Evolutionary conservation across 2,329 filamentous ascomycete species (phyloP).

Genomic region (Fusarium pseudoanthophilum): DNA sequence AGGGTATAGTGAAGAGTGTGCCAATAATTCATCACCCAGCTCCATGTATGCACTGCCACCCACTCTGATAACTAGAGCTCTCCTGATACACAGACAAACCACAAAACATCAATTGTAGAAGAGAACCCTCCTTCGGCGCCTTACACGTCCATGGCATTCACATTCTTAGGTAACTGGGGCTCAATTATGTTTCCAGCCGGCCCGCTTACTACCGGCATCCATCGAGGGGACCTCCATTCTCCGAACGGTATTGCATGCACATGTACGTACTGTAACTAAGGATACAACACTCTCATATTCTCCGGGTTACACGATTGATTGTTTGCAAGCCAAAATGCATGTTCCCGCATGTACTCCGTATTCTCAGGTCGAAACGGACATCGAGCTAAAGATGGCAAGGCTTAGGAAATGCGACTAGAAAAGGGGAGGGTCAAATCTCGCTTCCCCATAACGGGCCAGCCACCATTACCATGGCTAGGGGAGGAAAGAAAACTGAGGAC

Average conservation of each 20-base stretch:
- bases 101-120: not conserved
- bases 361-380: conserved; percentile 4
- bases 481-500: not conserved
- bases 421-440: conserved; percentile 39
- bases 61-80: not conserved
- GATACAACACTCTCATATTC: conserved; percentile 2
- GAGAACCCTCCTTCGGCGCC: not conserved
- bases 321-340: not conserved
- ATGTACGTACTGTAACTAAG: not conserved
- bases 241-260: conserved; percentile 13
- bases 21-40: not conserved
- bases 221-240: not conserved
- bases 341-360: not conserved
- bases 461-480: not conserved
- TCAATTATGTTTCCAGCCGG: conserved; percentile 28
- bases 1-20: not conserved
- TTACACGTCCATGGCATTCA: conserved; percentile 3
- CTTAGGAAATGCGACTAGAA: not conserved
- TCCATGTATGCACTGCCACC: not conserved
- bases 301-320: conserved; percentile 8
- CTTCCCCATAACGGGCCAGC: conserved; percentile 36
- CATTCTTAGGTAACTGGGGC: not conserved
- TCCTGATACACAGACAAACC: not conserved
- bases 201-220: conserved; percentile 5
- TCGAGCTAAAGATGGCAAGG: not conserved